Conservation (phyloP, 208 protist genomes). For the Leptomonas pyrrhocoris region DNA sequence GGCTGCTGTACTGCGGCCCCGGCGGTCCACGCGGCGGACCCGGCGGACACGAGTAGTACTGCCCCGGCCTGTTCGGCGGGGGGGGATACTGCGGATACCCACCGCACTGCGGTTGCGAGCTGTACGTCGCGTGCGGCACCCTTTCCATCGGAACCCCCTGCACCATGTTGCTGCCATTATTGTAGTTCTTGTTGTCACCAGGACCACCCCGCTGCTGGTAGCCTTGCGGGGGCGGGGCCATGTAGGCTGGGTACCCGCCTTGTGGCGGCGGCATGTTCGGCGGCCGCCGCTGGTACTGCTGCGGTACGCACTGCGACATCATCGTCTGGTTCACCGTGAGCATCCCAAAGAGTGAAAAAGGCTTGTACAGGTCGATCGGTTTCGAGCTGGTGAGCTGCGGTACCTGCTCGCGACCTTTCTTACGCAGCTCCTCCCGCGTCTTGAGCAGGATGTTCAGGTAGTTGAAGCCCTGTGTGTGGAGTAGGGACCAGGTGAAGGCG, state of each 20-base stretch:
- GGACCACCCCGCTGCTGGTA: conserved; percentile 1
- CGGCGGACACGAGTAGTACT: conserved; percentile 16
- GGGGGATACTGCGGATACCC: conserved; percentile 12
- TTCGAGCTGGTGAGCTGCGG: conserved; percentile 92
- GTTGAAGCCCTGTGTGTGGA: conserved; percentile 66
- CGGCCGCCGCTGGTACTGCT: conserved; percentile 52
- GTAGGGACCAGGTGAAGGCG: conserved; percentile 74
- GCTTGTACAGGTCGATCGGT: conserved; percentile 88
- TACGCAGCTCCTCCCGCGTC: conserved; percentile 71
- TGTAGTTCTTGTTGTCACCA: conserved; percentile 3
- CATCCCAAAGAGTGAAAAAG: conserved; percentile 87
- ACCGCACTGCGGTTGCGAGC: conserved; percentile 19
- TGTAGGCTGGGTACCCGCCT: conserved; percentile 19
- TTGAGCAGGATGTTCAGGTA: conserved; percentile 87
- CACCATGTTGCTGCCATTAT: conserved; percentile 5
- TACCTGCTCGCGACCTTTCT: conserved; percentile 81
- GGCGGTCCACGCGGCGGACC: conserved; percentile 5
- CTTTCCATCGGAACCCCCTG: conserved; percentile 10
- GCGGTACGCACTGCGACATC: conserved; percentile 64
- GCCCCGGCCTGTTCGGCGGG: conserved; percentile 6
- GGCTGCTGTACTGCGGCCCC: not conserved
- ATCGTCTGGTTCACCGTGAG: conserved; percentile 64
- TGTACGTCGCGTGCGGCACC: conserved; percentile 22
- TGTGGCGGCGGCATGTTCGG: conserved; percentile 26
- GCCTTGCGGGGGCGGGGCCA: conserved; percentile 22